Evolutionary conservation across 2,329 filamentous ascomycete genomes (phyloP).

Genomic region (Ascochyta viciae-villosae): DNA sequence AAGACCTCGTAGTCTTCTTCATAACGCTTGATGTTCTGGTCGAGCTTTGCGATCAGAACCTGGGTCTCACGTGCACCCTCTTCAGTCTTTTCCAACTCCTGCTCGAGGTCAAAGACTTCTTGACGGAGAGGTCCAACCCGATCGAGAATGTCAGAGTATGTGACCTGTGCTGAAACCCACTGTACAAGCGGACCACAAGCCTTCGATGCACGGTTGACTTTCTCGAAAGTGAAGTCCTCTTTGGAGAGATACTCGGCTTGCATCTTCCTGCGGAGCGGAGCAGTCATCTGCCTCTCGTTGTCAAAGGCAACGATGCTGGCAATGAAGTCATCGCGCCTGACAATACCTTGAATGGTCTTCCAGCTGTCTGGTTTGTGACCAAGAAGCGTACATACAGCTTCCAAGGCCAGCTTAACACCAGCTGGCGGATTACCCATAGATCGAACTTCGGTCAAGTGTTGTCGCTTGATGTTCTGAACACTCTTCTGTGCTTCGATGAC

Average conservation of each 20-base stretch:
- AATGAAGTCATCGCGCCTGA: conserved; percentile 95
- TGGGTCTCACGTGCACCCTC: conserved; percentile 91
- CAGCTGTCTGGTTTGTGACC: conserved; percentile 90
- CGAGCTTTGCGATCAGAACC: conserved; percentile 81
- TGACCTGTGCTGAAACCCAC: conserved; percentile 96
- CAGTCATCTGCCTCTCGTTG: conserved; percentile 95
- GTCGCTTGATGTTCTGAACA: conserved; percentile 97
- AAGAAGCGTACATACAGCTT: conserved; percentile 94
- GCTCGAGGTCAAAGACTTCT: conserved; percentile 86
- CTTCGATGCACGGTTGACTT: conserved; percentile 94
- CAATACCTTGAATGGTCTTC: conserved; percentile 87
- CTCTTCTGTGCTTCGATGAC: conserved; percentile 92
- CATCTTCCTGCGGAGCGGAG: conserved; percentile 82
- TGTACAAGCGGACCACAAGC: conserved; percentile 96
- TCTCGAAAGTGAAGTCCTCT: conserved; percentile 94
- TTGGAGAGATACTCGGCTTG: conserved; percentile 89
- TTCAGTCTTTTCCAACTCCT: conserved; percentile 88
- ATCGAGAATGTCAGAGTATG: conserved; percentile 96
- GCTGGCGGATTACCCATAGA: conserved; percentile 93
- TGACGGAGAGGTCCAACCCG: conserved; percentile 90
- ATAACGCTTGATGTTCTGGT: conserved; percentile 91
- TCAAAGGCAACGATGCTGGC: conserved; percentile 97
- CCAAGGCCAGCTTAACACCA: conserved; percentile 89
- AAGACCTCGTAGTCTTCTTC: conserved; percentile 95
- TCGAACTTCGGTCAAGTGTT: conserved; percentile 95